Base-by-base conservation (phyloP, 768 basidiomycete genomes). In the Cantharellus anzutake region DNA sequence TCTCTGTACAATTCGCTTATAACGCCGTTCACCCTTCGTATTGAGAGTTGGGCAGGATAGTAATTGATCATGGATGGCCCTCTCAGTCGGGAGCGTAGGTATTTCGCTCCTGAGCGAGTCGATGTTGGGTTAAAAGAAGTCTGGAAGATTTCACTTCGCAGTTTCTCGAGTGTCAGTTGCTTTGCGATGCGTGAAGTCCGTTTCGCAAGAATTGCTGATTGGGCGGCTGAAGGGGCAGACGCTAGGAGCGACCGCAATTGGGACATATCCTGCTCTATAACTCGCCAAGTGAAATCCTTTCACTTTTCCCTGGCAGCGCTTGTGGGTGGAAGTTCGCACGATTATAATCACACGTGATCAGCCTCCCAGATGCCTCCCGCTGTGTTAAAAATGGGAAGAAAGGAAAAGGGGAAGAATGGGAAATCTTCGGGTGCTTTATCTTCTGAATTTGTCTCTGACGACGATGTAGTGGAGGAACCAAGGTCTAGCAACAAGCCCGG, bases 21-120 rank as follows among this genome's bases (percentile, higher is more conserved):
- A 60, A 75, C 63, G 41, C 73, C 73, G 2, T 74, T 75, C 5
- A 82, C 70, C 56, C 73, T 66, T 40, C 79, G 68, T 57, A 89
- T 72, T 62, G 79, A 74, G 61, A 86, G 65, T 35, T 42, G 60
- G 71, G 68, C 52, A 0, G 85, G 86, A 71, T 93, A 92, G 73
- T 97, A 97, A 3, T 78, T 73, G 63, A 84, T 68, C 83, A 96
- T 86, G 37, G 88, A 78, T 0, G 90, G 90, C 0, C 93, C 94
- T 0, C 83, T 80, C 41, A 97, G 79, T 16, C 84, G 77, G 11
- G 78, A 75, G 20, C 84, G 81, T 52, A 97, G 80, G 73, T 94
- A 91, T 73, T 97, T 97, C 37, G 90, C 84, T 16, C 94, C 94
- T 0, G 86, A 92, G 16, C 93, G 82, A 11, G 80, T 68, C 37